These are phyloP conservation scores for Clavariopsis aquatica DNA, from an alignment of 495 filamentous ascomycete species.

Conservation along the genomic window DNA sequence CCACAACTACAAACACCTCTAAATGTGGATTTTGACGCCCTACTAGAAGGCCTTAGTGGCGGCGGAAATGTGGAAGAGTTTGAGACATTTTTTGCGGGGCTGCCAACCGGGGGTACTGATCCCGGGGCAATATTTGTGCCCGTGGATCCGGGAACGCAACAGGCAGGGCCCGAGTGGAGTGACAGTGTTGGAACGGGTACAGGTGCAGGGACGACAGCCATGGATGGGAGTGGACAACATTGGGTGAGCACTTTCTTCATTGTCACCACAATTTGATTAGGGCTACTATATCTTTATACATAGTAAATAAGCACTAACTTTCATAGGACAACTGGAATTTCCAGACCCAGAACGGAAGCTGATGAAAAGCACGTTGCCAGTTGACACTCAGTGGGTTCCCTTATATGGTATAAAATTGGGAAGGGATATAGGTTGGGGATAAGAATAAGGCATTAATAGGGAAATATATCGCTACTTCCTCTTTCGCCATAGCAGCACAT, in stretches of 20 bases:
- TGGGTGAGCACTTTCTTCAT: constrained; percentile 5
- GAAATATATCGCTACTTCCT: no score
- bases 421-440: no score
- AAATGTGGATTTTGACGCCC: constrained; percentile 28
- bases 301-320: no score
- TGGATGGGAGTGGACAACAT: constrained; percentile 6
- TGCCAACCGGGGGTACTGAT: constrained; percentile 21
- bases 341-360: not conserved
- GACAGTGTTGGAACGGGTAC: not conserved
- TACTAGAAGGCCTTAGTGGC: constrained; percentile 15
- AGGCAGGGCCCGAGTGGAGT: constrained; percentile 3
- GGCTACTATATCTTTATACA: no score
- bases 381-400: no score
- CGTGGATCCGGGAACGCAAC: constrained; percentile 8
- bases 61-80: constrained; percentile 10
- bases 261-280: not conserved
- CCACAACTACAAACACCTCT: constrained; percentile 15
- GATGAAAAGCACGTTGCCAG: not conserved
- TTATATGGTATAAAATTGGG: no score
- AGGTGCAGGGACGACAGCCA: not conserved
- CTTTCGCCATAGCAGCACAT: no score
- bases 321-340: not conserved
- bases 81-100: constrained; percentile 25
- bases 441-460: no score
- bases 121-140: constrained; percentile 34